Percentiles rank a stretch among this genome's conserved stretches.
These are phyloP conservation scores for Ogataea angusta DNA, from an alignment of 805 yeast genomes.

Conservation along the genomic window DNA sequence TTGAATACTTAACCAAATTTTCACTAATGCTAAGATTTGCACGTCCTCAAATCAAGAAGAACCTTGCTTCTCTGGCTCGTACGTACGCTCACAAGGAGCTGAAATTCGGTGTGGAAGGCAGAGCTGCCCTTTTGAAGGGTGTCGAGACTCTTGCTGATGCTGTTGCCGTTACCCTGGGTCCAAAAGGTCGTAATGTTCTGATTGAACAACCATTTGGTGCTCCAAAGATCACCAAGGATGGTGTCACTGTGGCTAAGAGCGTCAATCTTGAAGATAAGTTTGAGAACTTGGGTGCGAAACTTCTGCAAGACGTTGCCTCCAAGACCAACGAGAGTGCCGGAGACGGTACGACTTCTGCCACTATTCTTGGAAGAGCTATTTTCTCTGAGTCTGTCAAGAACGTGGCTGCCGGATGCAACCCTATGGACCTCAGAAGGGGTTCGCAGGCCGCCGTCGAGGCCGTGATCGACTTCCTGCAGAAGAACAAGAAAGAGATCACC, in stretches of 20 bases:
- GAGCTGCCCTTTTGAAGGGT: constrained; percentile 91
- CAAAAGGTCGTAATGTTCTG: constrained; percentile 95
- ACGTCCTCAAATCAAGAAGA: constrained; percentile 41
- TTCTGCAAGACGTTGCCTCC: constrained; percentile 93
- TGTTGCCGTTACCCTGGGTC: constrained; percentile 94
- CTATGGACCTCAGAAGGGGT: constrained; percentile 97
- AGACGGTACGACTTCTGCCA: constrained; percentile 98
- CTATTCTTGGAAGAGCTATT: constrained; percentile 92
- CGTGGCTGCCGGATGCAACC: constrained; percentile 98
- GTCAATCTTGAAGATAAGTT: constrained; percentile 82
- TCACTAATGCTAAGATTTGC: constrained; percentile 46
- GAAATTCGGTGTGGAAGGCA: constrained; percentile 95
- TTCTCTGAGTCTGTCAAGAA: constrained; percentile 93
- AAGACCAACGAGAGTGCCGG: constrained; percentile 98
- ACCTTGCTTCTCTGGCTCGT: constrained; percentile 44
- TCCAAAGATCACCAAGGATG: constrained; percentile 98
- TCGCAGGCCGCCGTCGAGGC: constrained; percentile 95
- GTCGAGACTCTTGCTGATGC: constrained; percentile 95
- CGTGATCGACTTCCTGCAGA: constrained; percentile 77
- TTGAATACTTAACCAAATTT: constrained; percentile 1
- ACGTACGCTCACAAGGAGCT: constrained; percentile 79
- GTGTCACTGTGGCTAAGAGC: constrained; percentile 93
- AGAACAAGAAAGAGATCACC: constrained; percentile 88
- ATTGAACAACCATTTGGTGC: constrained; percentile 96
- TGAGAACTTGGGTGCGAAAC: constrained; percentile 94